These are phyloP conservation scores for Candida palmyrensis DNA, from an alignment of 805 yeast genomes.

Conservation along the genomic window DNA sequence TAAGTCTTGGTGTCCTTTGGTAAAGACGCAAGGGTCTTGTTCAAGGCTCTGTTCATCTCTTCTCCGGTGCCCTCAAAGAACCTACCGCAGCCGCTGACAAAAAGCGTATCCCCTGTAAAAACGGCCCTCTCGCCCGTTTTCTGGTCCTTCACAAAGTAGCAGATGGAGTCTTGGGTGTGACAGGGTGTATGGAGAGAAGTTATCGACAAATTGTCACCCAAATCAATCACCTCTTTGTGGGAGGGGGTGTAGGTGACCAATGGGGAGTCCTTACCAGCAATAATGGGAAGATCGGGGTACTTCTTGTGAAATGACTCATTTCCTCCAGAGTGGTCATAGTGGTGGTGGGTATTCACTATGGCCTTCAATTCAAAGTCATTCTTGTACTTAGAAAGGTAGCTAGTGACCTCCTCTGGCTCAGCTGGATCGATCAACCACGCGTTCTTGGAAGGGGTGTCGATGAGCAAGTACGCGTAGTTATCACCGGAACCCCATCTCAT, in stretches of 20 bases:
- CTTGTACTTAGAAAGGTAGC: constrained; percentile 39
- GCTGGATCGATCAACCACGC: constrained; percentile 95
- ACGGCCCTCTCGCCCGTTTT: constrained; percentile 63
- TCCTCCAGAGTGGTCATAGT: constrained; percentile 92
- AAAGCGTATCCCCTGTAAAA: constrained; percentile 94
- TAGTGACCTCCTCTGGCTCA: constrained; percentile 59
- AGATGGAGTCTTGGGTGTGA: constrained; percentile 94
- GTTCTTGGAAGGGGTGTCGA: constrained; percentile 58
- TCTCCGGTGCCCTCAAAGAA: constrained; percentile 87
- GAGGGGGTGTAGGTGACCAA: constrained; percentile 66
- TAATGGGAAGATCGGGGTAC: constrained; percentile 52
- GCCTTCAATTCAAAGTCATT: constrained; percentile 53
- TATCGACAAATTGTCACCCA: constrained; percentile 62
- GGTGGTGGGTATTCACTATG: constrained; percentile 95
- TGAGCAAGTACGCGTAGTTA: constrained; percentile 78
- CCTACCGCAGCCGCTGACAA: constrained; percentile 93
- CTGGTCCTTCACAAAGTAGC: constrained; percentile 72
- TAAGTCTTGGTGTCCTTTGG: constrained; percentile 71
- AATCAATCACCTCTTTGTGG: constrained; percentile 52
- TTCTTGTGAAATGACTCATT: constrained; percentile 44
- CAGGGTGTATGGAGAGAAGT: constrained; percentile 94
- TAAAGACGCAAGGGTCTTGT: constrained; percentile 49
- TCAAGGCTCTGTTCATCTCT: constrained; percentile 75
- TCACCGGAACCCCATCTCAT: constrained; percentile 96
- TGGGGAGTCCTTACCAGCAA: constrained; percentile 83